Evolutionary conservation across 2,329 filamentous ascomycete genomes (phyloP).

Genomic region (Neonectria faginata): DNA sequence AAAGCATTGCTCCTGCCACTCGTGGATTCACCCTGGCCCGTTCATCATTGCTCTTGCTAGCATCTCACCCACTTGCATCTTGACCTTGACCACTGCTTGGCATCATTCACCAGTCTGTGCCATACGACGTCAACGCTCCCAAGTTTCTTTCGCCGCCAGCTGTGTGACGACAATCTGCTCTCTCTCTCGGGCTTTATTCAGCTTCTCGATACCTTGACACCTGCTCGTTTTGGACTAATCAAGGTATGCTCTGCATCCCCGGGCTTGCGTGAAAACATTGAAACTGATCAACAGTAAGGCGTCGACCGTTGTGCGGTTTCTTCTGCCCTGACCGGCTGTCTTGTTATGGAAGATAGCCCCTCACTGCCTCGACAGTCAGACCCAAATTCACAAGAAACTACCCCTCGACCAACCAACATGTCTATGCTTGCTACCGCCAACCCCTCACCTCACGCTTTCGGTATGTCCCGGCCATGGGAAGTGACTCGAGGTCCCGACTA

Average conservation of each 20-base stretch:
- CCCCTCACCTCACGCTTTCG: conserved; percentile 56
- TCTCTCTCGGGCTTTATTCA: not conserved
- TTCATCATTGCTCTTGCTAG: conserved; percentile 16
- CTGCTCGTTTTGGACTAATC: conserved; percentile 29
- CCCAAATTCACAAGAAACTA: conserved; percentile 42
- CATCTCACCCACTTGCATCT: conserved; percentile 22
- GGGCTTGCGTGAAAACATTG: conserved; percentile 10
- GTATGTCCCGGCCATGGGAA: conserved; percentile 56
- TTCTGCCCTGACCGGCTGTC: conserved; percentile 33
- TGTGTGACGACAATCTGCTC: not conserved
- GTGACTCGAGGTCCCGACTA: conserved; percentile 51
- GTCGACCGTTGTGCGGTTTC: conserved; percentile 38
- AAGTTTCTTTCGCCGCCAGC: not conserved
- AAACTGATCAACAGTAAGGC: conserved; percentile 28
- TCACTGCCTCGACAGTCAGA: conserved; percentile 47
- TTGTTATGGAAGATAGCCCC: conserved; percentile 58
- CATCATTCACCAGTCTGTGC: conserved; percentile 11
- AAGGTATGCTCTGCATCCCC: conserved; percentile 22
- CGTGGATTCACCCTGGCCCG: conserved; percentile 30
- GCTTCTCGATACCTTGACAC: not conserved
- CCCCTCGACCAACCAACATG: conserved; percentile 55
- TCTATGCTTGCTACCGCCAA: conserved; percentile 62
- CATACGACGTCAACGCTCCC: not conserved
- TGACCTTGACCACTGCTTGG: conserved; percentile 19
- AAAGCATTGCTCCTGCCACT: conserved; percentile 46